These are phyloP conservation scores for Alternaria incomplexa DNA, from an alignment of 2,329 filamentous ascomycete species.

Conservation along the genomic window DNA sequence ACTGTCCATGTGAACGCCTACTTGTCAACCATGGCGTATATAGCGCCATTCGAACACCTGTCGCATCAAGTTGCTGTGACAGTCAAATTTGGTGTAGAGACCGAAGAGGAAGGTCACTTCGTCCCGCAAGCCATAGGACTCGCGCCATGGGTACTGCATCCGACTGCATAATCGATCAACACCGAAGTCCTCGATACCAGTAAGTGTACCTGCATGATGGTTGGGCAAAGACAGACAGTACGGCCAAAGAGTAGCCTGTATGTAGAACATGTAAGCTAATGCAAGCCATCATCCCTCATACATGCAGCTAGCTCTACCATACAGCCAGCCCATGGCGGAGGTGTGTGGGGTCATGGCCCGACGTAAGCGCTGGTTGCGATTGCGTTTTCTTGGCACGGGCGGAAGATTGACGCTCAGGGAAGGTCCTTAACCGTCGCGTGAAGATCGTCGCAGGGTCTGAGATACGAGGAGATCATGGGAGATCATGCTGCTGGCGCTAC, in stretches of 20 bases:
- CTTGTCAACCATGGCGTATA: neutral
- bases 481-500: conserved; percentile 1
- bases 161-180: neutral
- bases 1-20: neutral
- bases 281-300: neutral
- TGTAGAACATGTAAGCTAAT: conserved; percentile 3
- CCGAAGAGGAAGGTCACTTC: conserved; percentile 4
- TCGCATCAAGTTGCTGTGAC: neutral
- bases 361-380: conserved; percentile 12
- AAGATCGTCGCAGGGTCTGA: conserved; percentile 13
- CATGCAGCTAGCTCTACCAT: conserved; percentile 5
- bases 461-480: conserved; percentile 14
- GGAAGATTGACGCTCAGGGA: conserved; percentile 11
- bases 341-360: neutral
- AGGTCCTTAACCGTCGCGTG: conserved; percentile 1
- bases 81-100: neutral
- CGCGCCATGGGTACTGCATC: neutral
- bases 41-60: neutral
- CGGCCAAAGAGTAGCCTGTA: neutral
- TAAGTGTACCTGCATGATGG: conserved; percentile 2
- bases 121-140: no score
- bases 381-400: conserved; percentile 6
- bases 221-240: neutral
- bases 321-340: conserved; percentile 2
- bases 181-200: neutral